Base-by-base conservation (phyloP, 306 rosid species). In the Dryas octopetala region DNA sequence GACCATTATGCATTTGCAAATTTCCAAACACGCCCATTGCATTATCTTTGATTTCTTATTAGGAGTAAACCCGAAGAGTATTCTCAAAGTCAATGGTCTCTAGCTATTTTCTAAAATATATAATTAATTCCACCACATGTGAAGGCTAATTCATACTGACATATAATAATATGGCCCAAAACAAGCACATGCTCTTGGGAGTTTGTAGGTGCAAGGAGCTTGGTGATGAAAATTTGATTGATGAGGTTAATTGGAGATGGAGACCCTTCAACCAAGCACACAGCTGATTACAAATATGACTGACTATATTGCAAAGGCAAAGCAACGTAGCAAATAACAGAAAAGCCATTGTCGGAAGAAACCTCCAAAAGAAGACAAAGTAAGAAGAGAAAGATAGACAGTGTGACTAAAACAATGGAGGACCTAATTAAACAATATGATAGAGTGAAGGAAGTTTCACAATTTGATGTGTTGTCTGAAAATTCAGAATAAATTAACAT, bases 341-440 rank as follows among this genome's bases (percentile, higher is more conserved):
- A 70, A 54, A 41, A 54, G 50, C 13, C 64, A 41, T 70, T 45
- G 51, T 19, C 4, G 63, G 74, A 41, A 40, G 74, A 51, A 54
- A 70, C 63, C 64, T n/a, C 63, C 74, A 17, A 40, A 54, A 41
- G 50, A 53, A 8, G 51, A 38, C 73, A 68, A 7, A 17, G n/a
- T 13, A 47, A 32, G 61, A 50, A 68, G 7, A 4, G 28, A 32
- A 32, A 13, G 32, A 67, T 32, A 7, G 5, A 50, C 14, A 26
- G 28, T 6, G 1, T 14, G 60, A 28, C 15, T 50, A 17, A 19
- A 19, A 8, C 17, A 28, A 41, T 41, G 26, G 49, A 63, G 68
- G 41, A 32, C 38, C 47, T 7, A 63, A 62, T 6, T 16, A 15
- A 63, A 8, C 0, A 32, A 32, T 32, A 32, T 32, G 38, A 32